phyloP scores from a whole-genome alignment of 805 yeast species.

The Ogataea wickerhamii region DNA sequence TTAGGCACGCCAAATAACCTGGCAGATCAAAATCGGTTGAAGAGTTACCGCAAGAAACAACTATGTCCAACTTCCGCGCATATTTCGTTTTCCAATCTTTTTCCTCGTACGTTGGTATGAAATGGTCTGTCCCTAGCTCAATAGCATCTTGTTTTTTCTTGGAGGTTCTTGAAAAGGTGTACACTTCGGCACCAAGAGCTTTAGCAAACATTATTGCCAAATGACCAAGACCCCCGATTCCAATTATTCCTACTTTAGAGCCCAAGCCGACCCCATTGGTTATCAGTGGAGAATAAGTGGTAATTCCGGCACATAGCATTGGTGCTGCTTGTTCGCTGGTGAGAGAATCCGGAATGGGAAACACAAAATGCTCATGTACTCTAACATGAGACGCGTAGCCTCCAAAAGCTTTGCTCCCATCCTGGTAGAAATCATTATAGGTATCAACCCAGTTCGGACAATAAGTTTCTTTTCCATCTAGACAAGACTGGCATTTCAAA shows the following conservation, averaged over 20 bases:
- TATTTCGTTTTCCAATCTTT: slow-evolving; percentile 32
- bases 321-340: slow-evolving; percentile 62
- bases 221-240: slow-evolving; percentile 69
- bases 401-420: slow-evolving; percentile 45
- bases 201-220: slow-evolving; percentile 56
- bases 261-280: slow-evolving; percentile 36
- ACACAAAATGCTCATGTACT: slow-evolving; percentile 58
- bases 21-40: slow-evolving; percentile 47
- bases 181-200: slow-evolving; percentile 62
- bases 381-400: slow-evolving; percentile 69
- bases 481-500: slow-evolving; percentile 58
- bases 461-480: slow-evolving; percentile 44
- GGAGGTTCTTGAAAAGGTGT: slow-evolving; percentile 50
- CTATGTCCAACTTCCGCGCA: slow-evolving; percentile 42
- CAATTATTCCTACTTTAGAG: slow-evolving; percentile 54
- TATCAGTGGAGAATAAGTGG: slow-evolving; percentile 64
- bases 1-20: slow-evolving; percentile 46
- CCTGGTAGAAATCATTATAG: slow-evolving; percentile 32
- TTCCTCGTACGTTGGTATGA: slow-evolving; percentile 44
- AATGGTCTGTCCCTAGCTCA: slow-evolving; percentile 54
- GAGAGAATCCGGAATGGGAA: slow-evolving; percentile 57
- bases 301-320: slow-evolving; percentile 73
- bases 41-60: slow-evolving; percentile 52
- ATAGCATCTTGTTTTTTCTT: slow-evolving; percentile 49
- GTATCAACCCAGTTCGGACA: slow-evolving; percentile 36